Percentiles rank a stretch among this genome's conserved stretches.
Evolutionary conservation across 306 rosid species (phyloP).

Genomic region (Quercus variabilis): DNA sequence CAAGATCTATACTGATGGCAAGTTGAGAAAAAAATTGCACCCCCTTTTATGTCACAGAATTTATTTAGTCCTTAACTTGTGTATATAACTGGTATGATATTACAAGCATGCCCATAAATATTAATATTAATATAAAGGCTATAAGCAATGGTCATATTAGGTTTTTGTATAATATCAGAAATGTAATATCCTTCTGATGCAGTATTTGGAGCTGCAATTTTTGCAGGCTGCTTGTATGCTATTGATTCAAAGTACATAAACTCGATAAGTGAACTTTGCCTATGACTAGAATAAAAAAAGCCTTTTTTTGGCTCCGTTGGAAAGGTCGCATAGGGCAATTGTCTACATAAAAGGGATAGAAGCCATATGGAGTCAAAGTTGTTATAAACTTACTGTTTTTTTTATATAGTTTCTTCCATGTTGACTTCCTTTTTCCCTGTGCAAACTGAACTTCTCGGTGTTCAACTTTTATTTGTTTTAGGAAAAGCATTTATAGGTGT

Average conservation of each 20-base stretch:
- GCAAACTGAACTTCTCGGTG: conserved; percentile 6
- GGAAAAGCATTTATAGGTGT: conserved; percentile 66
- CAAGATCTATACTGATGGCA: no score
- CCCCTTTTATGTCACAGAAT: not conserved
- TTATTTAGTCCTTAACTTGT: not conserved
- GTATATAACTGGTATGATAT: not conserved
- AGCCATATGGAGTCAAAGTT: not conserved
- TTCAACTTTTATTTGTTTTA: conserved; percentile 24
- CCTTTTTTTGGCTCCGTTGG: no score
- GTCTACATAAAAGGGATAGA: not conserved
- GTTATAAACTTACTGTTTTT: not conserved
- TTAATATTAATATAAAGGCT: not conserved
- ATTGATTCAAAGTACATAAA: no score
- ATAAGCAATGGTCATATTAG: no score
- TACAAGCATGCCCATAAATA: not conserved
- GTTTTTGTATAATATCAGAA: no score
- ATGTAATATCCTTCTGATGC: no score
- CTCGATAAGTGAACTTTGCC: no score
- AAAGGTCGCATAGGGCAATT: not conserved
- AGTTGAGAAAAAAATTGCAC: not conserved
- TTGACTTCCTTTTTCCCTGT: conserved; percentile 11
- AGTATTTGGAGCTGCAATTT: no score
- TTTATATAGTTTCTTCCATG: not conserved
- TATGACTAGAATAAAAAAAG: no score
- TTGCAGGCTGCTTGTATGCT: no score